Evolutionary conservation across 768 basidiomycete genomes (phyloP), one percentile per base, ranked within the genome.

Genomic region (Imleria badia): DNA sequence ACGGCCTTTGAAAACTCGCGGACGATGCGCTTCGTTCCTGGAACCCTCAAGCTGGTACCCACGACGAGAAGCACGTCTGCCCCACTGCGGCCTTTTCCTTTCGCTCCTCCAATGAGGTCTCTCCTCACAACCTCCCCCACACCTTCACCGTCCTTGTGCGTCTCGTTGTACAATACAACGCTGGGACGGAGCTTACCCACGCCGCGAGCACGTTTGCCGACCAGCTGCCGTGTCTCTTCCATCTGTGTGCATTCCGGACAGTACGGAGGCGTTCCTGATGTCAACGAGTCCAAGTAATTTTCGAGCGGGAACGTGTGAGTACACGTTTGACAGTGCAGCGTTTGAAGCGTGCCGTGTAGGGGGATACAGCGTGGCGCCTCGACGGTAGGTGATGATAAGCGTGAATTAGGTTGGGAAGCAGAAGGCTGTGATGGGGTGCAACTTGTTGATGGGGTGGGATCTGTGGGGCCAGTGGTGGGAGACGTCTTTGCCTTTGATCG

Each of bases 1-100:
- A 91, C 83, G 19, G 88, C 86, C 71, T 89, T 91, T 23, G 87
- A 81, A 70, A 89, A 91, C 70, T 95, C 92, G 53, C 90, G 82
- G 22, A 95, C 91, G 73, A 96, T 91, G 60, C 89, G 78, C 72
- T 94, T 95, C 43, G 94, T 94, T 19, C 94, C 94, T 10, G 91
- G 93, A 15, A 97, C 89, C 58, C 86, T 80, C 54, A 97, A 73
- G 69, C 89, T 93, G 52, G 94, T 96, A 41, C 94, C 94, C 17
- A 91, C 94, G 14, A 97, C 94, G 48, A 97, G 72, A 35, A 97
- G 73, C 42, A 94, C 69, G 72, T 97, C 94, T 9, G 92, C 90
- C 5, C 87, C 83, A 43, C 81, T 81, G 55, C 84, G 76, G 3
- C 85, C 84, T 61, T 84, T 87, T 14, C 85, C 82, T 59, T 82